Conservation (phyloP, 2,329 filamentous ascomycete genomes). For the Trichophaea hybrida region DNA sequence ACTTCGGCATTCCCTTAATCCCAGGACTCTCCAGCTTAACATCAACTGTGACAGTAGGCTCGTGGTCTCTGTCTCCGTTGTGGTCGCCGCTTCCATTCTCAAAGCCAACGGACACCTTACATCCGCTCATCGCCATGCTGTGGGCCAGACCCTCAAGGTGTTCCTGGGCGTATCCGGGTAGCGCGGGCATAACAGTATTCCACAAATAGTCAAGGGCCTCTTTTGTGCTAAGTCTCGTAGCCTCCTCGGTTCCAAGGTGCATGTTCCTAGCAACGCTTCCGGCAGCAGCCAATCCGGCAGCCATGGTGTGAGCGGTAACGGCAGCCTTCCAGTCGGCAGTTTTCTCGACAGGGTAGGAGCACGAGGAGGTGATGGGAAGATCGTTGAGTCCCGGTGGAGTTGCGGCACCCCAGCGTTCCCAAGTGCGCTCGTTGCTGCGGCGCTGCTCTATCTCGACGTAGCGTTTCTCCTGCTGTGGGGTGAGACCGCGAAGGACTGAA, state of each 20-base stretch:
- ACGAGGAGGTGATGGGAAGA: neutral
- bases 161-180: neutral
- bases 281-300: conserved; percentile 8
- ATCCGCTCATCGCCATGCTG: neutral
- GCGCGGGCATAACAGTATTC: neutral
- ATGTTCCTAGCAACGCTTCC: conserved; percentile 8
- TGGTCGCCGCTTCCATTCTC: conserved; percentile 14
- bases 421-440: conserved; percentile 32
- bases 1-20: neutral
- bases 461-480: conserved; percentile 51
- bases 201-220: neutral
- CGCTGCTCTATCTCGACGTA: conserved; percentile 54
- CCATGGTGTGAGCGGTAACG: neutral
- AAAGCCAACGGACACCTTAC: neutral
- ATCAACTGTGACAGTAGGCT: neutral
- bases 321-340: neutral
- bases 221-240: neutral
- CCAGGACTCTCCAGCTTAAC: neutral
- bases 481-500: conserved; percentile 59
- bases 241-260: neutral
- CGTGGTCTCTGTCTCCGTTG: neutral
- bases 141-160: neutral
- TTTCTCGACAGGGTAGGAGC: neutral
- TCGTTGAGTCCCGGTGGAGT: too few relatives aligned
- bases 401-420: conserved; percentile 11